phyloP scores from a whole-genome alignment of 2,329 filamentous ascomycete genomes.

The Verticillium klebahnii region DNA sequence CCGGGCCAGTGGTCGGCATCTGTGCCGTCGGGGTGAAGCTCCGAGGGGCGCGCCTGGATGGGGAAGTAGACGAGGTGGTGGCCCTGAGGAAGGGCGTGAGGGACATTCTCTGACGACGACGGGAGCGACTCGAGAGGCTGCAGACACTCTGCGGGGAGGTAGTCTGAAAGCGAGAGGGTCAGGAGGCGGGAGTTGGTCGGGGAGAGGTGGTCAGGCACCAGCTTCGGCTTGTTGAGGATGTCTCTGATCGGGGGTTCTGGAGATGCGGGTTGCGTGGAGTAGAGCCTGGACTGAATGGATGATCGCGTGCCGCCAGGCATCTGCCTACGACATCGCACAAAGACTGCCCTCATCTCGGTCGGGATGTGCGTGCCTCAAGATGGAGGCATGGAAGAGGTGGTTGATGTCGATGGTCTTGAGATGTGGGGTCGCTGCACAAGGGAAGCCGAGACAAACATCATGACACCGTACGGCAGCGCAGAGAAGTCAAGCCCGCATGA shows the following conservation, averaged over 20 bases:
- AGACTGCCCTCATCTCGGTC: not conserved
- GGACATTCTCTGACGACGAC: slow-evolving; percentile 1
- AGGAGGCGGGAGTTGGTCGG: slow-evolving; percentile 64
- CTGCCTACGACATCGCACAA: not conserved
- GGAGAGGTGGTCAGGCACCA: slow-evolving; percentile 41
- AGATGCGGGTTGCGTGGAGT: not conserved
- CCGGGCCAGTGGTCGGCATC: slow-evolving; percentile 76
- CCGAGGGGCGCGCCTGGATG: slow-evolving; percentile 54
- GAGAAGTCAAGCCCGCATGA: no score
- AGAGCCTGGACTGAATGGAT: not conserved
- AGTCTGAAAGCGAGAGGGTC: slow-evolving; percentile 53
- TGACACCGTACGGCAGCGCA: no score
- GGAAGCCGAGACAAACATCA: no score
- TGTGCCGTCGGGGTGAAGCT: slow-evolving; percentile 76
- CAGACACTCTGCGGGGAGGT: slow-evolving; percentile 32
- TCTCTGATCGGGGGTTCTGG: not conserved
- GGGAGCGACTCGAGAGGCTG: slow-evolving; percentile 9
- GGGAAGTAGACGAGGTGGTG: slow-evolving; percentile 90
- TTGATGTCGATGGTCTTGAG: not conserved
- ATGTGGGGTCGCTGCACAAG: not conserved
- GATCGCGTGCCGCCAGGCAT: not conserved
- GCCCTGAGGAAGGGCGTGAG: slow-evolving; percentile 49
- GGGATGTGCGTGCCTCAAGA: not conserved
- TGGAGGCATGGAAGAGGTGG: not conserved
- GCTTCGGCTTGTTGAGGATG: slow-evolving; percentile 18